Conservation (phyloP, 371 early-diverging fungal species). For the Capillidium rhysosporum region DNA sequence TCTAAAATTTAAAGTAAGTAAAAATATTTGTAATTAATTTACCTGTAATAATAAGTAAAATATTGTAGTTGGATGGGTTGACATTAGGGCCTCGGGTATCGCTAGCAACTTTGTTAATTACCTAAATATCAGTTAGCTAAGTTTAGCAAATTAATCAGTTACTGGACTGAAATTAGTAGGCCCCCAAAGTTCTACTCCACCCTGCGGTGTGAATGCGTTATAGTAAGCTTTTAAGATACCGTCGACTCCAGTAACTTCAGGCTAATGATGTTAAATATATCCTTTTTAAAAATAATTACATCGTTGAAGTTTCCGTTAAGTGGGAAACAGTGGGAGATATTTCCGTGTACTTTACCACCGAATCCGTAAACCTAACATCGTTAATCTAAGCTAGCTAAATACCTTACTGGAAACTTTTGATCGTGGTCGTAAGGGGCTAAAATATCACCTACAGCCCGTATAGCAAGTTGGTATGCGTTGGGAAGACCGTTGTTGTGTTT, state of each 20-base stretch:
- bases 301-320: constrained; percentile 20
- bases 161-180: constrained; percentile 33
- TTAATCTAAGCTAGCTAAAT: constrained; percentile 6
- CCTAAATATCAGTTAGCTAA: neutral
- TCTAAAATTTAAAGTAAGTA: constrained; percentile 8
- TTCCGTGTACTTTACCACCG: constrained; percentile 22
- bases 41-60: constrained; percentile 19
- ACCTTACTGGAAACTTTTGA: constrained; percentile 13
- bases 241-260: constrained; percentile 23
- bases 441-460: constrained; percentile 20
- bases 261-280: constrained; percentile 8
- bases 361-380: constrained; percentile 20
- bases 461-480: constrained; percentile 24
- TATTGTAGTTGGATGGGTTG: constrained; percentile 1
- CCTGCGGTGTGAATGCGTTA: constrained; percentile 10
- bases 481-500: constrained; percentile 9
- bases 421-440: constrained; percentile 17
- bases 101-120: neutral
- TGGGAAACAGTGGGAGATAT: constrained; percentile 21
- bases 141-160: neutral
- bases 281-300: constrained; percentile 6
- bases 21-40: constrained; percentile 2
- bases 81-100: neutral
- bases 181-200: constrained; percentile 19
- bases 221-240: constrained; percentile 23